These are phyloP conservation scores for Nakaseomyces bracarensis DNA, from an alignment of 1,139 yeast species.

Conservation along the genomic window DNA sequence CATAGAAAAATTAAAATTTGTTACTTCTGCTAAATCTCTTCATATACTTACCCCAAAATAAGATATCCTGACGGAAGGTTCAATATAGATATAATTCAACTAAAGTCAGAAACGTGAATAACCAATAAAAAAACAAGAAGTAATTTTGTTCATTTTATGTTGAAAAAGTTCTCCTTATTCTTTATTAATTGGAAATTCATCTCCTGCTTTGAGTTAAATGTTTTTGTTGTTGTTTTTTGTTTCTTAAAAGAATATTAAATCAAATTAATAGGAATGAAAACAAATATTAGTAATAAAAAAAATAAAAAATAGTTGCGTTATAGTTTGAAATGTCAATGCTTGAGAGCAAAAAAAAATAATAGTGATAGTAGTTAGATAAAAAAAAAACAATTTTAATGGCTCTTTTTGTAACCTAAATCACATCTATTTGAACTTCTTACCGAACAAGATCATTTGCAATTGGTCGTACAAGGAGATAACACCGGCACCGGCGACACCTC, in stretches of 20 bases:
- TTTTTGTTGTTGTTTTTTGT: conserved; percentile 1
- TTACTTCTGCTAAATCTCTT: no score
- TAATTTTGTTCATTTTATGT: no score
- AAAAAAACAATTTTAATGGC: not conserved
- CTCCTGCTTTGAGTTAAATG: no score
- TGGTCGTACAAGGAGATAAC: conserved; percentile 73
- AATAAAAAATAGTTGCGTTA: not conserved
- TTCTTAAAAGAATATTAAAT: conserved; percentile 4
- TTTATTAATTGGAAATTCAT: no score
- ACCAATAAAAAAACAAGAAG: no score
- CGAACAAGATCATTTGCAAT: conserved; percentile 62
- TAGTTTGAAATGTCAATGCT: no score
- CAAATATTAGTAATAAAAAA: conserved; percentile 5
- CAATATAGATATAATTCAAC: no score
- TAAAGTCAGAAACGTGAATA: no score
- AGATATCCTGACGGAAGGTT: no score
- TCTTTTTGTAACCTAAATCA: conserved; percentile 1
- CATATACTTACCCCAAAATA: no score
- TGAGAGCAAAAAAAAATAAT: not conserved
- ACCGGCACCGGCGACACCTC: conserved; percentile 87
- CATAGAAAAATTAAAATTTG: no score
- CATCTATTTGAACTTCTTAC: conserved; percentile 55
- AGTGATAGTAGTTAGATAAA: not conserved
- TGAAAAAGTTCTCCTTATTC: no score
- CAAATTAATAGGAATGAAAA: conserved; percentile 2